Base-by-base conservation (phyloP, 257 asterid species). In the Hygrophila difformis region DNA sequence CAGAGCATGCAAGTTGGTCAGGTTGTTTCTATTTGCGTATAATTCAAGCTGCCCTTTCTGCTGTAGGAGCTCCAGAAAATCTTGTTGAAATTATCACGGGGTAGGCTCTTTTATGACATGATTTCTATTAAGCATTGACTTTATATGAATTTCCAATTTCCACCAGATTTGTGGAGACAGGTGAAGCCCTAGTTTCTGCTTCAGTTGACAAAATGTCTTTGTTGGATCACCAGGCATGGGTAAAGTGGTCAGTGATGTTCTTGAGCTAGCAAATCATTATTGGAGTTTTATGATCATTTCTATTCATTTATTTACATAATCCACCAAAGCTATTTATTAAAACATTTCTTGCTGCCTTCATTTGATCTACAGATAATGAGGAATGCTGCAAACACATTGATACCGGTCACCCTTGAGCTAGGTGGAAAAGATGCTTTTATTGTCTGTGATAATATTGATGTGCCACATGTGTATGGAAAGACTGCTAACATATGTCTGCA, bases 1-100 rank as follows among this genome's bases (percentile, higher is more conserved):
- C 98, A 39, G 98, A 91, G 64, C 81, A 91, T 63, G 96, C 98
- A 31, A 91, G 98, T 77, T 91, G 98, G 96, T 91, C 98, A 8
- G 96, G 96, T 57, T 91, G 96, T 72, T 91, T 91, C 63, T 91
- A 91, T 70, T 38, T 86, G 69, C 84, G 81, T 53, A 91, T 91
- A 59, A 91, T 91, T 55, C 98, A 82, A 60, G 81, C 89, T 15
- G 98, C 98, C 43, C 94, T 91, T 59, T 72, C 84, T 56, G 94
- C 96, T 62, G 92, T 91, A 1, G 96, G 98, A 67, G 98, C 98
- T 72, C 98, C 98, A 64, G 98, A 91, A 69, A 91, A 86, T 71
- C 75, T 86, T 22, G 95, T 91, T 40, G 98, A 91, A 68, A 93
- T 91, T 51, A 91, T 86, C 66, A 86, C 96, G 9, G 98, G 98